A percentile compares a stretch with the other conserved stretches of the same genome.
These are phyloP conservation scores for Magnusiomyces tetraspermus DNA, from an alignment of 1,139 yeast genomes.

Conservation along the genomic window DNA sequence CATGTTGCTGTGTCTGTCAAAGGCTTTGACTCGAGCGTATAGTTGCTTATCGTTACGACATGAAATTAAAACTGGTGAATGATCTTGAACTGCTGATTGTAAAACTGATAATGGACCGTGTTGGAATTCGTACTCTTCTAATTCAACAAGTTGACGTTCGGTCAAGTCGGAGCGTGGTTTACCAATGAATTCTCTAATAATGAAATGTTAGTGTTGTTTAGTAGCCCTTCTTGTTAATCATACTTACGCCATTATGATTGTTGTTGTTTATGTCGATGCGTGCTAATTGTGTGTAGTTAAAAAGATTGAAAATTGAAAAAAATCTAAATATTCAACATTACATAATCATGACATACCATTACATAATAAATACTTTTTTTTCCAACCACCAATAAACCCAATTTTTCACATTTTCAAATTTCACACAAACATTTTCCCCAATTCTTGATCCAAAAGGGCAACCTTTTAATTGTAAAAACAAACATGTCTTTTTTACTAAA, in stretches of 20 bases:
- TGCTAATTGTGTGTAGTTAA: not conserved
- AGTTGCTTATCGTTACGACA: constrained; percentile 89
- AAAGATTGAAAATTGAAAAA: not conserved
- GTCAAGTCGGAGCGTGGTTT: constrained; percentile 51
- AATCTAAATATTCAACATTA: no score
- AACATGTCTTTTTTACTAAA: no score
- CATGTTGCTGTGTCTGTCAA: constrained; percentile 93
- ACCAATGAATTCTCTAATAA: constrained; percentile 22
- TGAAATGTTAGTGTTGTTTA: not conserved
- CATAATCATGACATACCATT: no score
- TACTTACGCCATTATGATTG: constrained; percentile 4
- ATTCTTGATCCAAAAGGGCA: no score
- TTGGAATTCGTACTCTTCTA: constrained; percentile 83
- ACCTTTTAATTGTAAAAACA: no score
- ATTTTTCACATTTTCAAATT: no score
- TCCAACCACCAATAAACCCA: no score
- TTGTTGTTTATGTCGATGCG: not conserved
- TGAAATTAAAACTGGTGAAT: constrained; percentile 74
- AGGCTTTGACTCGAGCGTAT: constrained; percentile 83
- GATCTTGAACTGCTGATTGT: constrained; percentile 66
- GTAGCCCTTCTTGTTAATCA: not conserved
- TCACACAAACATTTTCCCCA: no score
- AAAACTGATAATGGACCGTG: constrained; percentile 88
- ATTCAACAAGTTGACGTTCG: constrained; percentile 64
- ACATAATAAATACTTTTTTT: no score